A percentile compares a stretch with the other conserved stretches of the same genome.
These are phyloP conservation scores for Aureobasidium leucospermi DNA, from an alignment of 2,329 filamentous ascomycete genomes.

Conservation along the genomic window DNA sequence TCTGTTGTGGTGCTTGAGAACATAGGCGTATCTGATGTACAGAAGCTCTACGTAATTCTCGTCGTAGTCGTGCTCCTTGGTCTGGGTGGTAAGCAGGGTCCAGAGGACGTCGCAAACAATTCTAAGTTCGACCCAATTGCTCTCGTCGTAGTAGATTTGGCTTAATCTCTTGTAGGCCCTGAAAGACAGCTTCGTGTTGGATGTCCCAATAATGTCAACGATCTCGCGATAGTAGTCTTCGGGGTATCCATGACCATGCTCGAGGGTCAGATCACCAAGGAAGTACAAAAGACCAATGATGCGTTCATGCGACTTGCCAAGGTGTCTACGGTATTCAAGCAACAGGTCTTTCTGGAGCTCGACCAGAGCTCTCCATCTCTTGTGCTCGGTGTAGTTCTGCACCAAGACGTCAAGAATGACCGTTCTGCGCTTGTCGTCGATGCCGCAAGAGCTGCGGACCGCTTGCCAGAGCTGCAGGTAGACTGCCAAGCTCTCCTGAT, in stretches of 20 bases:
- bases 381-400: background rate
- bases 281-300: conserved; percentile 43
- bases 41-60: conserved; percentile 34
- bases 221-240: conserved; percentile 41
- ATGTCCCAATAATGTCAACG: conserved; percentile 23
- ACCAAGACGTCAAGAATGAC: background rate
- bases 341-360: conserved; percentile 7
- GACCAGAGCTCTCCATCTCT: conserved; percentile 6
- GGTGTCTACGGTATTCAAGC: conserved; percentile 2
- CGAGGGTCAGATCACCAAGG: conserved; percentile 26
- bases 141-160: conserved; percentile 40
- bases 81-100: conserved; percentile 37
- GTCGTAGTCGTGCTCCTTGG: conserved; percentile 37
- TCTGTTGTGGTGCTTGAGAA: conserved; percentile 35
- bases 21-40: conserved; percentile 40
- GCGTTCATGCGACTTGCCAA: conserved; percentile 33
- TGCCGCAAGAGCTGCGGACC: conserved; percentile 2
- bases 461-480: conserved; percentile 12
- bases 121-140: conserved; percentile 35
- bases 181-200: background rate
- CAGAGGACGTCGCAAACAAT: conserved; percentile 37
- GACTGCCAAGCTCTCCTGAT: conserved; percentile 5
- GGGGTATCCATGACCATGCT: conserved; percentile 3
- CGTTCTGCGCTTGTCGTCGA: conserved; percentile 8
- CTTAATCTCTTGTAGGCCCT: conserved; percentile 36